phyloP scores from a whole-genome alignment of 805 yeast genomes.

The Clavispora phyllophila region DNA sequence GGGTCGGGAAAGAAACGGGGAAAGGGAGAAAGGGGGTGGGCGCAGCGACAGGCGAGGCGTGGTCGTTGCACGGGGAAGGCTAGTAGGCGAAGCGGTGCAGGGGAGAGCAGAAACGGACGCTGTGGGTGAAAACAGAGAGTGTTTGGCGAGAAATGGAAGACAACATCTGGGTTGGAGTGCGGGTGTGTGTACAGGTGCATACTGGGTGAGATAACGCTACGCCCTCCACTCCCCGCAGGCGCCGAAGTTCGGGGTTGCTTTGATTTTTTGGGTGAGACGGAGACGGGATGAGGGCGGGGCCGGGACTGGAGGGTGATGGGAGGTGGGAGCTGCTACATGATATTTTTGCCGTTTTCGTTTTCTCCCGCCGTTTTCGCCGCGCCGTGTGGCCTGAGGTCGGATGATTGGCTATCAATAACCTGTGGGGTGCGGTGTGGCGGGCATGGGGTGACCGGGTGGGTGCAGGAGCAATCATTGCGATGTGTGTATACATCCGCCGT shows the following conservation, averaged over 20 bases:
- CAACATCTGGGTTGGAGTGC: background rate
- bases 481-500: too few relatives aligned
- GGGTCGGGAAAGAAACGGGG: background rate
- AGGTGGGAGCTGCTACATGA: too few relatives aligned
- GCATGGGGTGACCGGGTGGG: background rate
- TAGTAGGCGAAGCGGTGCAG: too few relatives aligned
- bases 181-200: background rate
- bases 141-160: background rate
- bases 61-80: background rate
- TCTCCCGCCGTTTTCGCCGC: too few relatives aligned
- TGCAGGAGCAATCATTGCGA: background rate
- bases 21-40: background rate
- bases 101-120: too few relatives aligned
- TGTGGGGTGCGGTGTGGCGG: conserved; percentile 1
- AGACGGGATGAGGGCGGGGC: too few relatives aligned
- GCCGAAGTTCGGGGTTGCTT: background rate
- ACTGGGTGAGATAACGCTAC: background rate
- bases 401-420: background rate
- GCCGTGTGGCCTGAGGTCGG: background rate
- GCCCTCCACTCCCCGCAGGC: background rate
- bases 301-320: too few relatives aligned
- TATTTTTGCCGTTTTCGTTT: too few relatives aligned
- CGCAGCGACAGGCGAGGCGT: background rate
- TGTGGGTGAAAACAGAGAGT: background rate
- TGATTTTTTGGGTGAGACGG: too few relatives aligned